Conservation (phyloP, 192 early-diverging fungal genomes). For the Phycomyces blakesleeanus region DNA sequence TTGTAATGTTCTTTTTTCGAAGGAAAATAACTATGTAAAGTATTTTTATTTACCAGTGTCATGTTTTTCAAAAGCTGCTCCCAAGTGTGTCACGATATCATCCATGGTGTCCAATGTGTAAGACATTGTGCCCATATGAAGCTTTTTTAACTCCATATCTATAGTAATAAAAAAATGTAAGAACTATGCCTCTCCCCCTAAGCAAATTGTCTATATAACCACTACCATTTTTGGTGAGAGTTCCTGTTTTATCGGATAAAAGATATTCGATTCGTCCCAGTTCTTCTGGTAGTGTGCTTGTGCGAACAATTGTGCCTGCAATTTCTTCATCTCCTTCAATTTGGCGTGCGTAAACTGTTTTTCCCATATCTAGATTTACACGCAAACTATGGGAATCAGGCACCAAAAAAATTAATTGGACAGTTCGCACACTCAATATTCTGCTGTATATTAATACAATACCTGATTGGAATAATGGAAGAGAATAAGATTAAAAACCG, state of each 20-base stretch:
- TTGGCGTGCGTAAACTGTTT: constrained; percentile 82
- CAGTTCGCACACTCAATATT: background rate
- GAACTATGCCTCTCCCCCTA: background rate
- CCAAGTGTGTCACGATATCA: constrained; percentile 74
- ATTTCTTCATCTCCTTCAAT: constrained; percentile 90
- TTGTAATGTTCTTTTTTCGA: no score
- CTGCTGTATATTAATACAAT: background rate
- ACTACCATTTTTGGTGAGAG: constrained; percentile 86
- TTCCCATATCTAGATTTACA: constrained; percentile 96
- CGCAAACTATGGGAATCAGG: constrained; percentile 51
- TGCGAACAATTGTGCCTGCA: constrained; percentile 83
- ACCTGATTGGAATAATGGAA: constrained; percentile 93
- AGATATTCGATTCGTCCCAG: constrained; percentile 91
- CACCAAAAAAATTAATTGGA: background rate
- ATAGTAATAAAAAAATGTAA: background rate
- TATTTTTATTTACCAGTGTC: constrained; percentile 23
- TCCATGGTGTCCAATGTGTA: constrained; percentile 89
- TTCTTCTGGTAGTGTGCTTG: constrained; percentile 93
- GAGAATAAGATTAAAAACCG: constrained; percentile 95
- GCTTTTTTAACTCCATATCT: constrained; percentile 94
- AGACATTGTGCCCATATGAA: constrained; percentile 95
- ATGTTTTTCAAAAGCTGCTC: constrained; percentile 44
- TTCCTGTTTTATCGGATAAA: constrained; percentile 96
- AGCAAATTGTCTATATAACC: no score
- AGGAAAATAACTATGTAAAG: background rate